Conservation (phyloP, 495 filamentous ascomycete species). For the Tuber aestivum region DNA sequence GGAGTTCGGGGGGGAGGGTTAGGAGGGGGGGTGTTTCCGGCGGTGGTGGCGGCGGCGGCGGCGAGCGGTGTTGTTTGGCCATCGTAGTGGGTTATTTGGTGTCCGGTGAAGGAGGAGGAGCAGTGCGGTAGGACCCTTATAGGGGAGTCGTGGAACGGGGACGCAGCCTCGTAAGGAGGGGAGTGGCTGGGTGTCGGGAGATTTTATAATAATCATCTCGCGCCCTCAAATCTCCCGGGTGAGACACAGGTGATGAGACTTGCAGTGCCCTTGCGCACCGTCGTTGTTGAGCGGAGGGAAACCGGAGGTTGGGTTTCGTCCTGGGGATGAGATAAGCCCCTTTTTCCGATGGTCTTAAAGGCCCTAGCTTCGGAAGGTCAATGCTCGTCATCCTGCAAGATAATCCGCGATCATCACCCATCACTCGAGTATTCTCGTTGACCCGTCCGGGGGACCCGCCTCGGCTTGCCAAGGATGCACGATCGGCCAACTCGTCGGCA, state of each 20-base stretch:
- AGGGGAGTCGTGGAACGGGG: not conserved
- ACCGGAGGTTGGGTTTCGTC: not conserved
- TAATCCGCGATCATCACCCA: not conserved
- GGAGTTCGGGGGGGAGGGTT: not conserved
- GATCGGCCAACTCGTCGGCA: not conserved
- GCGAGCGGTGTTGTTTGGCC: not conserved
- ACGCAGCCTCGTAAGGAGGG: not conserved
- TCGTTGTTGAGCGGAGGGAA: not conserved
- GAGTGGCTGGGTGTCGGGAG: not conserved
- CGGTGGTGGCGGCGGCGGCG: not conserved
- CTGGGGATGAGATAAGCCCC: not conserved
- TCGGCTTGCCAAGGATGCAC: not conserved
- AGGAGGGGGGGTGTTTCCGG: not conserved
- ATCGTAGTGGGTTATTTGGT: not conserved
- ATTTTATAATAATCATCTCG: not conserved
- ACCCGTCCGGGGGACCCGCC: not conserved
- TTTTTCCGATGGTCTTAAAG: not conserved
- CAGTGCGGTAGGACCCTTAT: not conserved
- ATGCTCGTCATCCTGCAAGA: not conserved
- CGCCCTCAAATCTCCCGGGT: not conserved
- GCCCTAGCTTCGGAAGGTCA: not conserved
- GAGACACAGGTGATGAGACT: slow-evolving; percentile 1
- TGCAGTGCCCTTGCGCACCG: not conserved
- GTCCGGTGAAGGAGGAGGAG: not conserved
- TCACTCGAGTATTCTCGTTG: not conserved